Evolutionary conservation across 352 stramenopile genomes (phyloP).

Genomic region (Salisapilia sapeloensis): DNA sequence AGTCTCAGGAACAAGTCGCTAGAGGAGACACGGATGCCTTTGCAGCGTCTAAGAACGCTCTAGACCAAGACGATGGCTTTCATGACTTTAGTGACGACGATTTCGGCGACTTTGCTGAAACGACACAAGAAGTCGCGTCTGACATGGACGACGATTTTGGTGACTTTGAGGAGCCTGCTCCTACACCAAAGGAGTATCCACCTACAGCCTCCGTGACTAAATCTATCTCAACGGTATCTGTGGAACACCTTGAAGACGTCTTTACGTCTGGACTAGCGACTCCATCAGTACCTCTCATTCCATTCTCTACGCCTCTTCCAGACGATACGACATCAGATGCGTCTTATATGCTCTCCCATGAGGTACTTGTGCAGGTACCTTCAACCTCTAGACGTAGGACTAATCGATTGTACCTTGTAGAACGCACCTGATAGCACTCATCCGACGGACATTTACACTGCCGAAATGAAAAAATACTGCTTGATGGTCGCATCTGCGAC

Average conservation of each 20-base stretch:
- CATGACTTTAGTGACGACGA: too few relatives aligned
- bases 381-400: conserved; percentile 1
- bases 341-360: too few relatives aligned
- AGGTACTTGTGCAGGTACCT: too few relatives aligned
- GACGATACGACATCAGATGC: too few relatives aligned
- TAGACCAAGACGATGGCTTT: too few relatives aligned
- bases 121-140: conserved; percentile 1
- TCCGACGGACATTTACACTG: conserved; percentile 3
- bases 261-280: too few relatives aligned
- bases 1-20: too few relatives aligned
- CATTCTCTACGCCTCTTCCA: conserved; percentile 2
- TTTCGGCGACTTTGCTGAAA: conserved; percentile 23
- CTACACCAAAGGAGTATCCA: conserved; percentile 10
- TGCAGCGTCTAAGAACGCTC: too few relatives aligned
- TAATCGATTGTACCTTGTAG: conserved; percentile 1
- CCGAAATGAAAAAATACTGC: conserved; percentile 6
- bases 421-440: background rate
- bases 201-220: conserved; percentile 13
- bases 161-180: conserved; percentile 2
- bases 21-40: too few relatives aligned
- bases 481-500: conserved; percentile 1
- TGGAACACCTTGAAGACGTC: conserved; percentile 15
- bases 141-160: conserved; percentile 8
- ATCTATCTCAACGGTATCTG: background rate
- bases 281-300: conserved; percentile 7